A percentile compares a stretch with the other conserved stretches of the same genome.
phyloP scores from a whole-genome alignment of 2,329 filamentous ascomycete genomes.

The Phaeosphaeria sp. region DNA sequence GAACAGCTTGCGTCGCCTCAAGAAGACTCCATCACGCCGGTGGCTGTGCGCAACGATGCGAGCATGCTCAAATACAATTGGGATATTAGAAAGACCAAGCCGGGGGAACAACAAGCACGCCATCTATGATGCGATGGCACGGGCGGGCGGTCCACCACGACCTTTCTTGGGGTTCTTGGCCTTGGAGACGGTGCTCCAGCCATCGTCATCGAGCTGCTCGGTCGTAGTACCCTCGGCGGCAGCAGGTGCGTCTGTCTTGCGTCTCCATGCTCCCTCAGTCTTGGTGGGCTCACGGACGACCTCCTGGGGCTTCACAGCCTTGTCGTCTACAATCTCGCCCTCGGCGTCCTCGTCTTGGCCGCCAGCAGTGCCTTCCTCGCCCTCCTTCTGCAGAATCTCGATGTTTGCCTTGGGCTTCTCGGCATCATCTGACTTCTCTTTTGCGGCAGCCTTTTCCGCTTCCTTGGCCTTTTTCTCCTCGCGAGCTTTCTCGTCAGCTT shows the following conservation, averaged over 20 bases:
- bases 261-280: slow-evolving; percentile 48
- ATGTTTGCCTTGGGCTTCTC: slow-evolving; percentile 58
- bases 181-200: slow-evolving; percentile 60
- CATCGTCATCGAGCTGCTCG: slow-evolving; percentile 58
- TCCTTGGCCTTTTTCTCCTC: slow-evolving; percentile 66
- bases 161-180: slow-evolving; percentile 50
- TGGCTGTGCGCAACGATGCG: slow-evolving; percentile 34
- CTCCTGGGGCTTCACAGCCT: slow-evolving; percentile 63
- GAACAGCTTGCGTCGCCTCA: slow-evolving; percentile 29
- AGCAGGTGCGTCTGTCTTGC: slow-evolving; percentile 41
- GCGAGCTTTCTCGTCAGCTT: slow-evolving; percentile 84
- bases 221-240: slow-evolving; percentile 50
- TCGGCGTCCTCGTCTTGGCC: slow-evolving; percentile 57
- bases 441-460: slow-evolving; percentile 62
- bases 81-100: slow-evolving; percentile 14
- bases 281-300: slow-evolving; percentile 55
- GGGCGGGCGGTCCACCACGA: slow-evolving; percentile 46
- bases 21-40: slow-evolving; percentile 33
- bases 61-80: slow-evolving; percentile 30
- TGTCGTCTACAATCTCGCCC: slow-evolving; percentile 58
- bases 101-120: slow-evolving; percentile 13
- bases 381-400: slow-evolving; percentile 61
- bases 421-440: slow-evolving; percentile 38
- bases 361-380: slow-evolving; percentile 43
- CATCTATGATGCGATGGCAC: slow-evolving; percentile 56